phyloP scores from a whole-genome alignment of 1,284 basidiomycete species.

The Xerocomus nothofagi region DNA sequence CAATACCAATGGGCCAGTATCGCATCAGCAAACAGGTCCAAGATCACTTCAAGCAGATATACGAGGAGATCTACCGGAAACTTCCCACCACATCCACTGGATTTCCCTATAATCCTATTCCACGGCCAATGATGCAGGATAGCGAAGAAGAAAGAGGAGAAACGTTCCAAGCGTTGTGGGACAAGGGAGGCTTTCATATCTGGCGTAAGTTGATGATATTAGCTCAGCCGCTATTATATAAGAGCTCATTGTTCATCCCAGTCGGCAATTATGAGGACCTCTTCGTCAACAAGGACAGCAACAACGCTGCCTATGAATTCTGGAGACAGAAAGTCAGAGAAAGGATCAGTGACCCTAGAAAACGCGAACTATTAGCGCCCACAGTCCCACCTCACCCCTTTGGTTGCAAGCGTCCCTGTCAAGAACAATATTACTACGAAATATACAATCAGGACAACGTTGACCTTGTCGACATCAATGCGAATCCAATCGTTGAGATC shows the following conservation, averaged over 20 bases:
- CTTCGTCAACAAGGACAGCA: not conserved
- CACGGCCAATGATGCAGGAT: slow-evolving; percentile 14
- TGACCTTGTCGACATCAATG: slow-evolving; percentile 11
- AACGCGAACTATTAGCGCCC: slow-evolving; percentile 18
- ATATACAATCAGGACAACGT: slow-evolving; percentile 20
- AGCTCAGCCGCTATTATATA: too few species aligned
- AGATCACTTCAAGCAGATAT: slow-evolving; percentile 11
- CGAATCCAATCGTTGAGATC: slow-evolving; percentile 13
- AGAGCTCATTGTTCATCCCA: not conserved
- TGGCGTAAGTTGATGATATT: slow-evolving; percentile 3
- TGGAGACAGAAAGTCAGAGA: slow-evolving; percentile 20
- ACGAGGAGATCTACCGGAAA: slow-evolving; percentile 10
- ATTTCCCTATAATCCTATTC: not conserved
- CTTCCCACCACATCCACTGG: slow-evolving; percentile 2
- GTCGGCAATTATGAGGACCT: slow-evolving; percentile 20
- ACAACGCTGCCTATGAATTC: slow-evolving; percentile 13
- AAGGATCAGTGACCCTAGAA: slow-evolving; percentile 16
- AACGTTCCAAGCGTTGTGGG: slow-evolving; percentile 11
- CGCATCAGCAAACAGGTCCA: not conserved
- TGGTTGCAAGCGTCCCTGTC: not conserved
- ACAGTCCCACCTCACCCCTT: slow-evolving; percentile 17
- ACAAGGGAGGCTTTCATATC: slow-evolving; percentile 14
- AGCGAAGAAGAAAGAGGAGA: slow-evolving; percentile 13
- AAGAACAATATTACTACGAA: slow-evolving; percentile 17
- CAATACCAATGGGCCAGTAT: not conserved